These are phyloP conservation scores for Silene coronaria DNA, from an alignment of 179 eudicot genomes.

Conservation along the genomic window DNA sequence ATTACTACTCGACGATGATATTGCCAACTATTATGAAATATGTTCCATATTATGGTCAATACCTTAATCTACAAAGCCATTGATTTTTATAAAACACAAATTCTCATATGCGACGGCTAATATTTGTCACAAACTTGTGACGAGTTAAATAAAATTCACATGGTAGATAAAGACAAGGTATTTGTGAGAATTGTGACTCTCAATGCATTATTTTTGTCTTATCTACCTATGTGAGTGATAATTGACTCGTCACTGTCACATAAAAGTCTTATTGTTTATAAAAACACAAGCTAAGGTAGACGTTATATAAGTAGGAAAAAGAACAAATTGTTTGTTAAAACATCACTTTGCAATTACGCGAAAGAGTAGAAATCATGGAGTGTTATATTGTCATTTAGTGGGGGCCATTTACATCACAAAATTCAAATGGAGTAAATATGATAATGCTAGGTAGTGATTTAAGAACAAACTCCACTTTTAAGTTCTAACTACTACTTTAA, in stretches of 20 bases:
- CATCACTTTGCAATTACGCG: conserved; percentile 10
- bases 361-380: conserved; percentile 6
- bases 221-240: too few species aligned
- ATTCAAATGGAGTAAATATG: not conserved
- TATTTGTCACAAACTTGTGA: too few species aligned
- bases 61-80: not conserved
- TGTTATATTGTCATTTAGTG: conserved; percentile 12
- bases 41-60: not conserved
- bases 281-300: not conserved
- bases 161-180: too few species aligned
- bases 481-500: not conserved
- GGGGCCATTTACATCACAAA: not conserved
- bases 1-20: too few species aligned
- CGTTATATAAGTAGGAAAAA: not conserved
- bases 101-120: too few species aligned
- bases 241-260: too few species aligned
- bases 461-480: not conserved
- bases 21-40: too few species aligned
- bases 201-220: too few species aligned
- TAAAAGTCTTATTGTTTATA: too few species aligned
- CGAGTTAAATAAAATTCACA: too few species aligned
- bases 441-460: conserved; percentile 2
- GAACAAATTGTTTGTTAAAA: not conserved
- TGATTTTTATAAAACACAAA: not conserved
- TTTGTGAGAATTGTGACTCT: too few species aligned